Evolutionary conservation across 106 monocot genomes (phyloP).

Genomic region (Phalaenopsis equestris): DNA sequence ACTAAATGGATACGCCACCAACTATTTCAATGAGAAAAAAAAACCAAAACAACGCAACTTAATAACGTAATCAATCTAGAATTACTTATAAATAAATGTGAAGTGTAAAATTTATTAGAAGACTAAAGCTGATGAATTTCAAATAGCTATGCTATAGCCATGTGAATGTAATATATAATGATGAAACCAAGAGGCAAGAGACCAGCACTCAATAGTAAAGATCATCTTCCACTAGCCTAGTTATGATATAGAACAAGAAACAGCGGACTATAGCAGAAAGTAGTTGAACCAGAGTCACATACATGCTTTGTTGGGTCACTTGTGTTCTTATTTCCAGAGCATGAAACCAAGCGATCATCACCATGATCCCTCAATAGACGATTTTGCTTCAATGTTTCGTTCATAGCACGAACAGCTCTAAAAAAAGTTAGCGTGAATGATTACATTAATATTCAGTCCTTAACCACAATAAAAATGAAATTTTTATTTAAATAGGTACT

Average conservation of each 20-base stretch:
- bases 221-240: neutral
- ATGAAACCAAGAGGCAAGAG: neutral
- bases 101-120: neutral
- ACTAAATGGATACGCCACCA: neutral
- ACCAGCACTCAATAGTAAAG: neutral
- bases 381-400: slow-evolving; percentile 85
- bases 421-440: neutral
- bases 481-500: neutral
- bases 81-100: neutral
- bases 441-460: neutral
- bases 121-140: neutral
- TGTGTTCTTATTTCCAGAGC: slow-evolving; percentile 25
- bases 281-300: slow-evolving; percentile 12
- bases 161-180: neutral
- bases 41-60: neutral
- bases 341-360: slow-evolving; percentile 31
- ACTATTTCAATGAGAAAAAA: neutral
- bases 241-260: neutral
- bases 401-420: slow-evolving; percentile 94
- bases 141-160: neutral
- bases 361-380: slow-evolving; percentile 49
- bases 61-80: slow-evolving; percentile 4
- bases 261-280: neutral
- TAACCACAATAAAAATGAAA: neutral
- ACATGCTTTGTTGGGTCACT: slow-evolving; percentile 38